phyloP scores from a whole-genome alignment of 257 asterid species.

The Ligustrum vulgare region DNA sequence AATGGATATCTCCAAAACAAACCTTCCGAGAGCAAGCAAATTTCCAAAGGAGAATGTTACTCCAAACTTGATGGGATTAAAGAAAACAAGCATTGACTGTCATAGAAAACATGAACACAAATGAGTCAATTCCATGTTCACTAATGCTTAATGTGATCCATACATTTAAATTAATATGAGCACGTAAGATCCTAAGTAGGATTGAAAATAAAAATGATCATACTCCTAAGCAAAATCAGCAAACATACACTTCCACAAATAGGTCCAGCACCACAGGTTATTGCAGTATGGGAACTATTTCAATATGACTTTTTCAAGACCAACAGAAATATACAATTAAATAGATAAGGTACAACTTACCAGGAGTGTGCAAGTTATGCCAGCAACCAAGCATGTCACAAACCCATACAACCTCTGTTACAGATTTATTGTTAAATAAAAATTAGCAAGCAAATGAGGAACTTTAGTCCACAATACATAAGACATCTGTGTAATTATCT shows the following conservation, averaged over 20 bases:
- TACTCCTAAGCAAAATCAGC: neutral
- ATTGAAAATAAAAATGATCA: conserved; percentile 10
- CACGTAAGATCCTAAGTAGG: conserved; percentile 7
- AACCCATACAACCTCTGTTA: conserved; percentile 88
- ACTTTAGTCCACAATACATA: conserved; percentile 10
- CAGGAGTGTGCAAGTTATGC: conserved; percentile 88
- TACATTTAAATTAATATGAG: neutral
- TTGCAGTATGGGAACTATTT: neutral
- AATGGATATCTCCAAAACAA: conserved; percentile 18
- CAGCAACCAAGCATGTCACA: conserved; percentile 85
- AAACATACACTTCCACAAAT: conserved; percentile 1
- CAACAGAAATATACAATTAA: conserved; percentile 4
- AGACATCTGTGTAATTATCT: neutral
- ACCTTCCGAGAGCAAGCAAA: conserved; percentile 99
- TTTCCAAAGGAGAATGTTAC: conserved; percentile 94
- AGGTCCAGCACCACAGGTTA: conserved; percentile 9
- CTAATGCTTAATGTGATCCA: neutral
- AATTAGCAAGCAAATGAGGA: conserved; percentile 10
- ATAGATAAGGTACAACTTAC: conserved; percentile 35
- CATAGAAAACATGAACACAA: conserved; percentile 16
- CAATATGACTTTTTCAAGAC: neutral
- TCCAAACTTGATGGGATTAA: conserved; percentile 96
- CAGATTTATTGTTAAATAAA: conserved; percentile 7
- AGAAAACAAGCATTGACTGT: conserved; percentile 97
- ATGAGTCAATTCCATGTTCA: conserved; percentile 20